Evolutionary conservation across 768 basidiomycete genomes (phyloP).

Genomic region (Paxillus involutus): DNA sequence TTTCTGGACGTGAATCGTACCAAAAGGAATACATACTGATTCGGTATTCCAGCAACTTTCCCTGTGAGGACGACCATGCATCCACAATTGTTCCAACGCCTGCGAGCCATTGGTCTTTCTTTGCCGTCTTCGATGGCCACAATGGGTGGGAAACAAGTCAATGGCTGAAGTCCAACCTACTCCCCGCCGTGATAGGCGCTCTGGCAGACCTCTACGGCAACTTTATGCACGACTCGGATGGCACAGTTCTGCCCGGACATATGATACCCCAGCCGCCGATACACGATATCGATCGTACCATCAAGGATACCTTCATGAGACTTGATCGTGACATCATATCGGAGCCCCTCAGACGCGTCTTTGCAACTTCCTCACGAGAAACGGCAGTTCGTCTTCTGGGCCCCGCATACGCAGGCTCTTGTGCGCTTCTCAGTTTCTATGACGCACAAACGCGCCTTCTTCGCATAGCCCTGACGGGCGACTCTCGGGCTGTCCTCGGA

Average conservation of each 20-base stretch:
- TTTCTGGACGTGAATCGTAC: no score
- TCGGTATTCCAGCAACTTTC: slow-evolving; percentile 20
- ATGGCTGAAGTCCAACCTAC: slow-evolving; percentile 33
- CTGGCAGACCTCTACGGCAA: slow-evolving; percentile 24
- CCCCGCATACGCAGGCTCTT: slow-evolving; percentile 39
- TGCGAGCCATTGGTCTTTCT: slow-evolving; percentile 32
- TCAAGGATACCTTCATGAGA: slow-evolving; percentile 37
- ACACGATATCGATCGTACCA: slow-evolving; percentile 33
- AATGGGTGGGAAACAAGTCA: slow-evolving; percentile 33
- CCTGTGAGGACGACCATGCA: slow-evolving; percentile 25
- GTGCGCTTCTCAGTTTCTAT: slow-evolving; percentile 46
- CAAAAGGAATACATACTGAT: no score
- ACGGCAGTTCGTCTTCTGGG: slow-evolving; percentile 31
- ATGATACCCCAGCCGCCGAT: slow-evolving; percentile 9
- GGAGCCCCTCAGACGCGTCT: slow-evolving; percentile 27
- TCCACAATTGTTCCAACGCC: slow-evolving; percentile 21
- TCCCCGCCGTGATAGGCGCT: slow-evolving; percentile 20
- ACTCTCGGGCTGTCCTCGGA: slow-evolving; percentile 51
- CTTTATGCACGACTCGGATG: slow-evolving; percentile 21
- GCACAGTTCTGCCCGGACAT: slow-evolving; percentile 10
- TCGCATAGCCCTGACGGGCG: slow-evolving; percentile 45
- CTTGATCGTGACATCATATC: slow-evolving; percentile 44
- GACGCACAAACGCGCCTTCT: slow-evolving; percentile 38
- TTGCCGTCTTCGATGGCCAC: slow-evolving; percentile 34
- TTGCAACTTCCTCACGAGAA: slow-evolving; percentile 24